phyloP scores from a whole-genome alignment of 2,329 filamentous ascomycete species.

The Penicillium sp. region DNA sequence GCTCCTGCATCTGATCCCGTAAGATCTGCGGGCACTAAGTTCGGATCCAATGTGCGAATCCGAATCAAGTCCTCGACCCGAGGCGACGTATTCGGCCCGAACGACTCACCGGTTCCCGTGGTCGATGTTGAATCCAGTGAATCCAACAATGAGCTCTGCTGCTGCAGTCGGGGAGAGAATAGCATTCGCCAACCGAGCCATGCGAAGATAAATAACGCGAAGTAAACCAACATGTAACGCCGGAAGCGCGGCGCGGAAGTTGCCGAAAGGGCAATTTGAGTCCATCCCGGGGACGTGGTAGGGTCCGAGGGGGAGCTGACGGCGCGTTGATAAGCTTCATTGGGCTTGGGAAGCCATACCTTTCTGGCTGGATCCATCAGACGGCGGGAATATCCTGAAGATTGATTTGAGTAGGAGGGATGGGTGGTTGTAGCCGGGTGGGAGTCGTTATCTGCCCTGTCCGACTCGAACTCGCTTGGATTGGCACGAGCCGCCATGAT shows the following conservation, averaged over 20 bases:
- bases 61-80: slow-evolving; percentile 52
- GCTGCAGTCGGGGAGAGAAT: slow-evolving; percentile 33
- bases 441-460: slow-evolving; percentile 24
- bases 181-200: slow-evolving; percentile 37
- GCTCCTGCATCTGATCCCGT: slow-evolving; percentile 7
- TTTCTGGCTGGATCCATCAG: slow-evolving; percentile 43
- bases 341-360: slow-evolving; percentile 35
- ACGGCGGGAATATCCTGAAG: slow-evolving; percentile 27
- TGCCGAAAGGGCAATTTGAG: slow-evolving; percentile 33
- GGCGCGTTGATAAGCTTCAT: slow-evolving; percentile 20
- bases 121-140: slow-evolving; percentile 34
- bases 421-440: slow-evolving; percentile 13
- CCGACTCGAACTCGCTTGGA: slow-evolving; percentile 27
- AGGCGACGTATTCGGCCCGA: slow-evolving; percentile 50
- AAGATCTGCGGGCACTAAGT: slow-evolving; percentile 44
- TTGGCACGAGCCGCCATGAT: not conserved
- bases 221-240: slow-evolving; percentile 39
- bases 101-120: slow-evolving; percentile 31
- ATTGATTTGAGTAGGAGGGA: slow-evolving; percentile 9
- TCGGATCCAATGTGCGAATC: slow-evolving; percentile 50
- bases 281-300: slow-evolving; percentile 22
- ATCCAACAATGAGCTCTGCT: slow-evolving; percentile 30
- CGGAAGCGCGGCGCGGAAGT: slow-evolving; percentile 44
- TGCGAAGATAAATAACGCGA: slow-evolving; percentile 33
- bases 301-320: slow-evolving; percentile 16